These are phyloP conservation scores for Digitaria exilis DNA, from an alignment of 202 grass and related monocot genomes.

Conservation along the genomic window DNA sequence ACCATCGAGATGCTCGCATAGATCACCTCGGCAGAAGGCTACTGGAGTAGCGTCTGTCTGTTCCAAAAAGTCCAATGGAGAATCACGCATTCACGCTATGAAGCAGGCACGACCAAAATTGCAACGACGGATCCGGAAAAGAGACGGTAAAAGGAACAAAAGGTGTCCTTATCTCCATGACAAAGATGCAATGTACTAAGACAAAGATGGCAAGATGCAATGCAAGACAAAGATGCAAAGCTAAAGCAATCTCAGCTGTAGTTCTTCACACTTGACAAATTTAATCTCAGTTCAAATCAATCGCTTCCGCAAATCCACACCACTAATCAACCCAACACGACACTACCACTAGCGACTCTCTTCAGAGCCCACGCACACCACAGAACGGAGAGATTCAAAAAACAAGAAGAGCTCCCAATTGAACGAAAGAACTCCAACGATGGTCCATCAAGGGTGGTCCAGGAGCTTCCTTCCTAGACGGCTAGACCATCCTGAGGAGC, in stretches of 20 bases:
- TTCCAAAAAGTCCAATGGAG: no score
- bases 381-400: neutral
- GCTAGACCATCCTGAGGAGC: slow-evolving; percentile 49
- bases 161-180: neutral
- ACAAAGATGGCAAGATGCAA: no score
- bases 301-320: slow-evolving; percentile 44
- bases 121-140: neutral
- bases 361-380: slow-evolving; percentile 1
- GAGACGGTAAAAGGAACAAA: neutral
- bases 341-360: slow-evolving; percentile 1
- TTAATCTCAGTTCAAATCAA: slow-evolving; percentile 31
- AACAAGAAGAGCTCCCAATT: neutral
- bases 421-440: neutral
- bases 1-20: no score
- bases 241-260: slow-evolving; percentile 10
- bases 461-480: neutral
- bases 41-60: no score
- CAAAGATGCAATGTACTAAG: no score
- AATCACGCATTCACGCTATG: no score
- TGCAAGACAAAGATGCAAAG: neutral
- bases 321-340: slow-evolving; percentile 12
- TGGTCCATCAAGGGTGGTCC: neutral
- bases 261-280: slow-evolving; percentile 49
- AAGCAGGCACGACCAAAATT: neutral
- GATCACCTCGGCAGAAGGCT: no score